Evolutionary conservation across 2,329 filamentous ascomycete species (phyloP), one percentile per base, ranked within the genome.

Genomic region (Lasiodiplodia gonubiensis): DNA sequence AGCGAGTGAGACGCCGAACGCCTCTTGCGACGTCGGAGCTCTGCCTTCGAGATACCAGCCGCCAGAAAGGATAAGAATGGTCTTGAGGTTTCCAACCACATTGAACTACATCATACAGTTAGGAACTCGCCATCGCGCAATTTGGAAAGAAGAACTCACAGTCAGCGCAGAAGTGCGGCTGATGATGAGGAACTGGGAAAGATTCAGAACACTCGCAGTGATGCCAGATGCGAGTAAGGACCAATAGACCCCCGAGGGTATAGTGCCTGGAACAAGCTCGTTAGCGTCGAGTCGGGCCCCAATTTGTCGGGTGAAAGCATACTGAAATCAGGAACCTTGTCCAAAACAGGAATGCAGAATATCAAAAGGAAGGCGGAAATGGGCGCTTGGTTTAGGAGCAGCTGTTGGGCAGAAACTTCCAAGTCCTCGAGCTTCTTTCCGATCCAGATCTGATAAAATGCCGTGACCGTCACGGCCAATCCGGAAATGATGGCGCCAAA

Each of bases 401-500:
- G 74, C 69, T 83, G 81, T 2, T 80, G 80, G 48, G 78, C 78
- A 0, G 79, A 79, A 14, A 82, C 81, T 42, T 73, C 74, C 67
- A 83, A 81, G 70, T 83, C 81, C 67, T 79, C 77, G 66, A 83
- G 82, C 72, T 82, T 82, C 77, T 82, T 82, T 70, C 80, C 81
- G 67, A 83, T 83, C 81, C 81, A 83, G 55, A 82, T 81, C 71
- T 82, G 80, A 69, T 83, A 83, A 55, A 83, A 79, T 1, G 80
- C 81, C 10, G 81, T 82, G 2, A 80, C 79, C 67, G 77, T 79
- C 69, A 83, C 82, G 10, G 81, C 81, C 39, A 80, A 72, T 4
- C 78, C 76, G 1, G 81, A 81, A 67, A 82, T 78, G 14, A 81
- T 79, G 27, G 80, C 77, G 30, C 81, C 81, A 14, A 80, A 74